Base-by-base conservation (phyloP, 345 rosid species). In the Aegle marmelos region DNA sequence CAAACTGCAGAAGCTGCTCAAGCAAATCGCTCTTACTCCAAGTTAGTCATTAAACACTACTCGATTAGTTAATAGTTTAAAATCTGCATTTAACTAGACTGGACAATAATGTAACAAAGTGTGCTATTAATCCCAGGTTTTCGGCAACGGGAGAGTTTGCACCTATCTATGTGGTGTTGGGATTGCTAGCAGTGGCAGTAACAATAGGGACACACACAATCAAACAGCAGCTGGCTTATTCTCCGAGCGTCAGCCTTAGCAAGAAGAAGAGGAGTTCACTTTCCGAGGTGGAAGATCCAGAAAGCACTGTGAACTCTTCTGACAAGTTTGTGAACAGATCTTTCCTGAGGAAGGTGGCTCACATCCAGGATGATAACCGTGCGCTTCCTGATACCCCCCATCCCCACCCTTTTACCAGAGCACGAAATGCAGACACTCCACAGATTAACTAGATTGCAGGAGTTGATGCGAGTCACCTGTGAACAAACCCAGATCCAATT, bases 191-290 rank as follows among this genome's bases (percentile, higher is more conserved):
- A 4, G 21, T 81, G 31, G 88, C 88, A 10, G 22, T 84, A 7
- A 59, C 65, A 2, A 79, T 89, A 24, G 91, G 70, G 14, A 63
- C 76, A 17, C 91, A 88, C 76, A 85, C 86, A 13, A 61, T 62
- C 27, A 87, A 88, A 70, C 89, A 88, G 62, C 92, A 91, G 68
- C 80, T 91, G 25, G 9, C 64, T 73, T 86, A 87, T 79, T 36
- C 76, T 56, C 95, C 95, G 0, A 70, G 54, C 2, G 88, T 89
- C 36, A 69, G 78, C 48, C 41, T 89, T 11, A 75, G 58, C 72
- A 91, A 91, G 86, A 87, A 84, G 48, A 86, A 83, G 73, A 89
- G 95, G 85, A 86, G 61, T 0, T 81, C 83, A 5, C 41, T 91
- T 4, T 75, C 83, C 0, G 90, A 91, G 72, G 85, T 85, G 4